Conservation (phyloP, 2,329 filamentous ascomycete species). For the Aspergillus intermedius region DNA sequence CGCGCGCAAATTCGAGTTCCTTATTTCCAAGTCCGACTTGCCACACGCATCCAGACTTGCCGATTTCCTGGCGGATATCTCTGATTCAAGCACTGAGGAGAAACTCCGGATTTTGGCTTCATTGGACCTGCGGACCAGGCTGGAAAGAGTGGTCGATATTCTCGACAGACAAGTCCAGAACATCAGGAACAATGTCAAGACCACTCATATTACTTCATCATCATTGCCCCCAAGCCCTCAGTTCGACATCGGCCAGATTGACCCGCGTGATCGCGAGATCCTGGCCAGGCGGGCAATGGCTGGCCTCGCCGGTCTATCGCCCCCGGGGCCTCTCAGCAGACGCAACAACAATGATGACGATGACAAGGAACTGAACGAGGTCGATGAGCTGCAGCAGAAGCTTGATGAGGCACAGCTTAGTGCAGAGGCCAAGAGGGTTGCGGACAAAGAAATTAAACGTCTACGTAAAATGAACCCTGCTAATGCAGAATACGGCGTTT, state of each 20-base stretch:
- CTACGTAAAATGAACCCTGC: conserved; percentile 93
- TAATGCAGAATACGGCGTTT: conserved; percentile 93
- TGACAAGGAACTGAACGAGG: conserved; percentile 78
- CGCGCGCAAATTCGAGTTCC: conserved; percentile 76
- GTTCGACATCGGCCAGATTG: conserved; percentile 49
- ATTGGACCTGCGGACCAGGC: conserved; percentile 67
- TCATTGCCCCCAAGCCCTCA: conserved; percentile 55
- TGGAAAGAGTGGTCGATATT: conserved; percentile 76
- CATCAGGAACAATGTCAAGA: conserved; percentile 81
- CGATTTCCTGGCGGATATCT: conserved; percentile 93
- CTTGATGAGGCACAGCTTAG: conserved; percentile 74
- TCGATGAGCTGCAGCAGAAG: conserved; percentile 85
- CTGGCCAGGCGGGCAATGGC: conserved; percentile 40
- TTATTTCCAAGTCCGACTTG: conserved; percentile 75
- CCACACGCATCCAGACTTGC: conserved; percentile 78
- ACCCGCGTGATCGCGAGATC: conserved; percentile 42
- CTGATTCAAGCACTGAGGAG: conserved; percentile 82
- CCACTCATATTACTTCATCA: conserved; percentile 68
- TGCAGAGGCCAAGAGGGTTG: conserved; percentile 81
- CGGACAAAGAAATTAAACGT: conserved; percentile 78
- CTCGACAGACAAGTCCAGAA: conserved; percentile 73
- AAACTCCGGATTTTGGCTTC: conserved; percentile 82
- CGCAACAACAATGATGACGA: conserved; percentile 50
- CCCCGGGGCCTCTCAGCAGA: conserved; percentile 35
- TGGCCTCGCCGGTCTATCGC: conserved; percentile 34